Conservation (phyloP, 2,329 filamentous ascomycete genomes). For the Diaporthe citri region DNA sequence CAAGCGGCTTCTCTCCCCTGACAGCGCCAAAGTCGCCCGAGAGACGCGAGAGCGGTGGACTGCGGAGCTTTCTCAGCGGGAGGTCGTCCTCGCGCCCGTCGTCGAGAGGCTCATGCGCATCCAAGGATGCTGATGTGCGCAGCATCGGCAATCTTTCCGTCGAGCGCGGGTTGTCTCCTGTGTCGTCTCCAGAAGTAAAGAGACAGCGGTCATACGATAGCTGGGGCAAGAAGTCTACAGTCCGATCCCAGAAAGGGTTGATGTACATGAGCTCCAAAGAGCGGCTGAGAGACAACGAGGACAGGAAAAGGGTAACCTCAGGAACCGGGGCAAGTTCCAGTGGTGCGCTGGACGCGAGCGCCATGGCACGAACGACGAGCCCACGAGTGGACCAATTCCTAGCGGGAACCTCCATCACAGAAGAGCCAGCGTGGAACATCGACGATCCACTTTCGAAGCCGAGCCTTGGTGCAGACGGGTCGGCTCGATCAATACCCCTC, state of each 20-base stretch:
- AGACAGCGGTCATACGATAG: conserved; percentile 70
- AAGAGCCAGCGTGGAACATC: conserved; percentile 60
- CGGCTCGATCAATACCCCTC: conserved; percentile 68
- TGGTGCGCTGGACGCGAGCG: conserved; percentile 48
- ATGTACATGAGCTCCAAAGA: conserved; percentile 83
- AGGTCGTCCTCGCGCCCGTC: conserved; percentile 67
- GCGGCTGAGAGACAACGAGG: conserved; percentile 72
- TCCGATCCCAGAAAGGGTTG: conserved; percentile 67
- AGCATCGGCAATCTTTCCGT: conserved; percentile 76
- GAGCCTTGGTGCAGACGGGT: conserved; percentile 48
- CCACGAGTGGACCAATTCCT: conserved; percentile 62
- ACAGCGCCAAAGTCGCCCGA: conserved; percentile 72
- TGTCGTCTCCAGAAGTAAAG: conserved; percentile 61
- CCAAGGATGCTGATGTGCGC: conserved; percentile 68
- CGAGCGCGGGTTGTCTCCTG: conserved; percentile 62
- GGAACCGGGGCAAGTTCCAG: conserved; percentile 56
- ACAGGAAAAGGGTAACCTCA: conserved; percentile 68
- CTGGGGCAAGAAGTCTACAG: conserved; percentile 68
- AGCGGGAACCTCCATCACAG: conserved; percentile 66
- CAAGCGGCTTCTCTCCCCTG: conserved; percentile 79
- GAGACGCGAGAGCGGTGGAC: conserved; percentile 57
- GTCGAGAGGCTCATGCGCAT: conserved; percentile 68
- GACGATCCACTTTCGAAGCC: conserved; percentile 43
- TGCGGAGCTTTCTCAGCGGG: conserved; percentile 71
- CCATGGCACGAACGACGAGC: conserved; percentile 33